Conservation (phyloP, 1,284 basidiomycete species). For the Rhodotorula sp. region DNA sequence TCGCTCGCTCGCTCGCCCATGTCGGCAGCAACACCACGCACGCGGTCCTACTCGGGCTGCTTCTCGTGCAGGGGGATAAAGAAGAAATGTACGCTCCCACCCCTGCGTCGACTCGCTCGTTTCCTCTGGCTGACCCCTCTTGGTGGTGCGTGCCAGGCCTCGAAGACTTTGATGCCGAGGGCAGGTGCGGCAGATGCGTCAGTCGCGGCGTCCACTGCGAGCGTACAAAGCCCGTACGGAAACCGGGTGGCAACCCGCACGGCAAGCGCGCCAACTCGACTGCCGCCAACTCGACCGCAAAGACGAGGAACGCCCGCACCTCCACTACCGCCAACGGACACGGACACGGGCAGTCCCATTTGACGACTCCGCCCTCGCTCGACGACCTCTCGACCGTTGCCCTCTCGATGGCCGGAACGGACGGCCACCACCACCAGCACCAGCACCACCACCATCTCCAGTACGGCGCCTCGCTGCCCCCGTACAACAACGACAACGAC, state of each 20-base stretch:
- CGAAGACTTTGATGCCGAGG: slow-evolving; percentile 5
- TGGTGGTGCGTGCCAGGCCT: background rate
- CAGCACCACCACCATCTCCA: background rate
- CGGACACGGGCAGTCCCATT: background rate
- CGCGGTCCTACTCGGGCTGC: background rate
- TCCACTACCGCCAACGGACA: background rate
- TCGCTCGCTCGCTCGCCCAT: background rate
- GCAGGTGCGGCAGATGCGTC: background rate
- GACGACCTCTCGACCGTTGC: slow-evolving; percentile 1
- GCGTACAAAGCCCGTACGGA: slow-evolving; percentile 1
- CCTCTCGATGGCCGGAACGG: background rate
- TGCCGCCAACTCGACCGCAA: background rate
- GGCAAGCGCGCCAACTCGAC: background rate
- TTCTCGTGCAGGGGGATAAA: slow-evolving; percentile 7
- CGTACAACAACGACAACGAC: background rate
- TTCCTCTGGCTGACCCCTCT: background rate
- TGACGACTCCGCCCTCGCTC: background rate
- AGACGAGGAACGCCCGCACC: background rate
- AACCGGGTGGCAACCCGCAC: slow-evolving; percentile 3
- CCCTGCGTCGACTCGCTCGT: too few relatives aligned
- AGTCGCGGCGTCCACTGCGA: slow-evolving; percentile 3
- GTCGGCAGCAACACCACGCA: background rate
- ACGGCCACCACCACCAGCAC: background rate
- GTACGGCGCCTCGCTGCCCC: too few relatives aligned
- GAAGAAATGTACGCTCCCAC: slow-evolving; percentile 1